Evolutionary conservation across 495 filamentous ascomycete genomes (phyloP), one percentile per base, ranked within the genome.

Genomic region (Lasiosphaeria ovina): DNA sequence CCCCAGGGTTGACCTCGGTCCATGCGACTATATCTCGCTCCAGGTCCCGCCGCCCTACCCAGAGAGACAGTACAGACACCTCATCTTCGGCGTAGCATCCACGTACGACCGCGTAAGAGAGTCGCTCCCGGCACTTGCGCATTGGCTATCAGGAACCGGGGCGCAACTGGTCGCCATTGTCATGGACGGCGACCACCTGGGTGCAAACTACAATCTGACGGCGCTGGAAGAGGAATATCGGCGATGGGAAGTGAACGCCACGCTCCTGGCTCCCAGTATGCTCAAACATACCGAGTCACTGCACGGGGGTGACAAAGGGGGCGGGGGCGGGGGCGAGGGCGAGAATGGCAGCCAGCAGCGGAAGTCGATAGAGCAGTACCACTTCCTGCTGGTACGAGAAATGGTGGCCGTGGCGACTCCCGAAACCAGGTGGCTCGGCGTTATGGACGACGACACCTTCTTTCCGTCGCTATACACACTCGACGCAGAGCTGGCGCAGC

Each of bases 361-460:
- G 3, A 35, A 54, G 14, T 59, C 69, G 12, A 67, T 85, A 56
- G 81, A 84, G 35, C 82, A 85, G 57, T 81, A 85, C 60, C 87
- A 89, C 69, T 88, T 90, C 66, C 76, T 83, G 24, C 72, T 89
- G 42, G 72, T 89, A 7, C 75, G 81, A 57, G 77, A 80, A 6
- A 82, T 89, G 60, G 76, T 81, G 14, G 70, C 80, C 34, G 66
- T 77, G 59, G 76, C 83, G 24, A 77, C 76, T 33, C 77, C 79
- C 9, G 72, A 80, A n/a, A 87, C 84, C 24, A 71, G 78, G 51
- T 91, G 87, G 86, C 75, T 87, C 47, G 80, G 77, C 62, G 78
- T 90, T 55, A 78, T 89, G 44, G 87, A 90, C 66, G 87, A 91
- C 71, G 88, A 91, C 70, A 90, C 88, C 24, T 90, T 89, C 75